Base-by-base conservation (phyloP, 768 basidiomycete genomes). In the Russula griseocarnosa region DNA sequence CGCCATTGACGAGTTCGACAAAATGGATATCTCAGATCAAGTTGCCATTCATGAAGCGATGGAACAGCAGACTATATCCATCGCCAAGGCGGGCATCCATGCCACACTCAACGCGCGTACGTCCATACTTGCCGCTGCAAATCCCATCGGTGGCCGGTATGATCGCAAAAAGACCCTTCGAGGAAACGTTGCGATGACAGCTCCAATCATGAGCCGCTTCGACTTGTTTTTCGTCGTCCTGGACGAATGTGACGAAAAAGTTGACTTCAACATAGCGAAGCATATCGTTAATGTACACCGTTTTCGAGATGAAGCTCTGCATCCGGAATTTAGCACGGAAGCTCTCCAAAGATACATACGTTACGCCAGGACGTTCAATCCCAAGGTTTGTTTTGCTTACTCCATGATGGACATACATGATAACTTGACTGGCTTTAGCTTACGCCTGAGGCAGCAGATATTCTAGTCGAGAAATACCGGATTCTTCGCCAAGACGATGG, bases 1-100 rank as follows among this genome's bases (percentile, higher is more conserved):
- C 72, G 95, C 95, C n/a, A 99, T 99, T 71, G 97, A 99, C 77
- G 97, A 98, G 76, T 99, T 99, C 71, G 97, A 99, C 83, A 99
- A 99, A 77, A 99, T 99, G 97, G 96, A 98, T 74, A 86, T 98
- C 58, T 87, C 92, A 0, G 97, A 98, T 74, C 97, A 98, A 74
- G 94, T 98, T 49, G 97, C 97, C 40, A 98, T 99, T 70, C 97
- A 99, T 81, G 96, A 98, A 81, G 96, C 96, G 9, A 98, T 98
- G 96, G 96, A 98, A 86, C 96, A 98, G 77, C 95, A 98, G 77
- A 98, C 96, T 1, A 98, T 98, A 70, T 97, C 94, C 32, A 98
- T 98, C 67, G 97, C 97, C 47, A 99, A 99, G 74, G 97, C 97
- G 2, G 97, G 97, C 61, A 99, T 99, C 69, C 96, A 98, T 70